Percentiles rank a stretch among this genome's conserved stretches.
phyloP scores from a whole-genome alignment of 148 eudicot genomes.

The Gaultheria prostrata region DNA sequence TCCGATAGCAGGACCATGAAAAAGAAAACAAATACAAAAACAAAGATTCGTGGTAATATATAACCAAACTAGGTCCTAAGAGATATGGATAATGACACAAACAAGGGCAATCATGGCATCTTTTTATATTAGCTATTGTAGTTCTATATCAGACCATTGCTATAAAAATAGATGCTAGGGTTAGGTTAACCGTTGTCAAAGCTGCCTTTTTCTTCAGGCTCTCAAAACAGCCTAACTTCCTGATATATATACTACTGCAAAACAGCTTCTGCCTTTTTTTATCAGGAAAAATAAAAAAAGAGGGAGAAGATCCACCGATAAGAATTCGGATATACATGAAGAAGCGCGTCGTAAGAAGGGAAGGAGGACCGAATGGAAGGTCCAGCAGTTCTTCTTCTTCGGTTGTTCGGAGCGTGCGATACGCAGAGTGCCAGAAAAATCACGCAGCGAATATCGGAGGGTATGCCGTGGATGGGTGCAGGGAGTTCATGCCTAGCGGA shows the following conservation, averaged over 20 bases:
- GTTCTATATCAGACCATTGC: neutral
- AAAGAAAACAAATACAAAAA: no score
- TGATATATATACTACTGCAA: neutral
- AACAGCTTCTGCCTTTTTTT: neutral
- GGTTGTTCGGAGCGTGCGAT: conserved; percentile 23
- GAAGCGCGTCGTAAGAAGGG: conserved; percentile 48
- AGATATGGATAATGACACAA: neutral
- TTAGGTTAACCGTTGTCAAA: neutral
- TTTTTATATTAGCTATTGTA: neutral
- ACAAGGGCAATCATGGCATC: neutral
- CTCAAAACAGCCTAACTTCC: neutral
- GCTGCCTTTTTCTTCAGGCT: neutral
- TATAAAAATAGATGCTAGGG: neutral
- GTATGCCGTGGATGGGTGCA: conserved; percentile 68
- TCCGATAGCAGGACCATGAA: no score
- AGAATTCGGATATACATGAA: conserved; percentile 30
- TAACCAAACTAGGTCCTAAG: no score
- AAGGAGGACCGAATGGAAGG: conserved; percentile 21
- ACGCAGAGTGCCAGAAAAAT: conserved; percentile 67
- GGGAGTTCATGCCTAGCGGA: conserved; percentile 72
- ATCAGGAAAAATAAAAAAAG: neutral
- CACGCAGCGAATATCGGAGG: conserved; percentile 69
- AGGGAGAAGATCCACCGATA: neutral
- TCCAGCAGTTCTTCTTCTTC: conserved; percentile 11
- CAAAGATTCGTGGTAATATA: no score